Conservation (phyloP, 257 asterid genomes). For the Gentiana dahurica region DNA sequence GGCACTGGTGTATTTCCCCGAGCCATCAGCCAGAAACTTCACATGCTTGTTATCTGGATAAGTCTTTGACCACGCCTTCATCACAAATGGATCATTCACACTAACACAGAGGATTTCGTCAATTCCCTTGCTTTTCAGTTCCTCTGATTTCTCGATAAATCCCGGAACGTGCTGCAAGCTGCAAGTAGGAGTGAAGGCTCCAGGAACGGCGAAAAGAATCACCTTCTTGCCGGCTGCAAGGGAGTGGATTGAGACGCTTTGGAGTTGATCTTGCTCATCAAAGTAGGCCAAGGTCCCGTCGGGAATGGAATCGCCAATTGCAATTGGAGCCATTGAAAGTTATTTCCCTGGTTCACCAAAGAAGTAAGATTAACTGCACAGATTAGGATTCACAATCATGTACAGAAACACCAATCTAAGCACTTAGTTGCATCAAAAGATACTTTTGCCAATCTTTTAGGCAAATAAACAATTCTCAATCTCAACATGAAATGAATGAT, state of each 20-base stretch:
- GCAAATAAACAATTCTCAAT: too few relatives aligned
- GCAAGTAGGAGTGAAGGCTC: constrained; percentile 84
- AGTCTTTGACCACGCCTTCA: constrained; percentile 96
- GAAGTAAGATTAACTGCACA: too few relatives aligned
- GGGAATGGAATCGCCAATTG: constrained; percentile 58
- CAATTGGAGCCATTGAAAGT: constrained; percentile 53
- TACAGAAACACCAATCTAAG: too few relatives aligned
- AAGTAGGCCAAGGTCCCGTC: constrained; percentile 64
- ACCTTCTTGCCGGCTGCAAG: constrained; percentile 72
- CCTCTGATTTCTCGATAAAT: constrained; percentile 76
- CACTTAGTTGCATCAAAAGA: too few relatives aligned
- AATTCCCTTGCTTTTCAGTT: constrained; percentile 71
- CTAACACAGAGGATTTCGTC: constrained; percentile 59
- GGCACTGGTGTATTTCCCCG: constrained; percentile 57
- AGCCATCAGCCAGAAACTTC: constrained; percentile 86
- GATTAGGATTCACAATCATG: too few relatives aligned
- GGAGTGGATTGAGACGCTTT: constrained; percentile 57
- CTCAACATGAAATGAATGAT: too few relatives aligned
- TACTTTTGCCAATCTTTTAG: too few relatives aligned
- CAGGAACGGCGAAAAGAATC: constrained; percentile 78
- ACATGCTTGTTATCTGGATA: constrained; percentile 72
- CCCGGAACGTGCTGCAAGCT: constrained; percentile 91
- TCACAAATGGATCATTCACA: constrained; percentile 88
- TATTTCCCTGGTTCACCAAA: too few relatives aligned
- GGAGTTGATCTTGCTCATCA: constrained; percentile 69